A percentile compares a stretch with the other conserved stretches of the same genome.
These are phyloP conservation scores for Pisolithus sp. DNA, from an alignment of 768 basidiomycete genomes.

Conservation along the genomic window DNA sequence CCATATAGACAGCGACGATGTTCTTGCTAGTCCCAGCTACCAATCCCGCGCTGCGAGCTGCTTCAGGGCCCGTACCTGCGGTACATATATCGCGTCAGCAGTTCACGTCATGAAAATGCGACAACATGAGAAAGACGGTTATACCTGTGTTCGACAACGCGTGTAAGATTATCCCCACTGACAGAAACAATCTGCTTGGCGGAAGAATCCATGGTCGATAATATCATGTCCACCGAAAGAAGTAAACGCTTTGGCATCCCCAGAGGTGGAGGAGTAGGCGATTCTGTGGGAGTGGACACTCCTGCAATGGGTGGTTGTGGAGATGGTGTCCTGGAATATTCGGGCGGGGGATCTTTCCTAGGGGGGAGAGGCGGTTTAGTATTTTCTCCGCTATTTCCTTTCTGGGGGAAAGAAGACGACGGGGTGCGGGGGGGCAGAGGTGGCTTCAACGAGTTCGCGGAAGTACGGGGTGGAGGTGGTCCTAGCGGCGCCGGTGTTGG, in stretches of 20 bases:
- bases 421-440: neutral
- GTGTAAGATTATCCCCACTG: conserved; percentile 41
- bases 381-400: neutral
- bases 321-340: neutral
- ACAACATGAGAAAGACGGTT: conserved; percentile 3
- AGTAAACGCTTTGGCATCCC: conserved; percentile 39
- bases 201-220: conserved; percentile 59
- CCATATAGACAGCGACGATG: conserved; percentile 71
- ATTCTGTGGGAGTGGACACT: neutral
- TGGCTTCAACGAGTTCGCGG: neutral
- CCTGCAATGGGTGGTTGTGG: neutral
- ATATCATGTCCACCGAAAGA: conserved; percentile 58
- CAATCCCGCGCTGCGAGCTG: conserved; percentile 51
- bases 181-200: conserved; percentile 44
- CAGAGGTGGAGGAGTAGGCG: conserved; percentile 11
- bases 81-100: no score
- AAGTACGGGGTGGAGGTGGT: neutral
- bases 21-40: conserved; percentile 64
- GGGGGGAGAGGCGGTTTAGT: neutral
- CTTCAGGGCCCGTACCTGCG: conserved; percentile 57
- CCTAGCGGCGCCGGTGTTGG: no score
- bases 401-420: neutral
- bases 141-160: conserved; percentile 54
- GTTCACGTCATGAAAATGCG: neutral
- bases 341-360: neutral